Evolutionary conservation across 2,329 filamentous ascomycete species (phyloP), one percentile per base, ranked within the genome.

Genomic region (Aureobasidium sp.): DNA sequence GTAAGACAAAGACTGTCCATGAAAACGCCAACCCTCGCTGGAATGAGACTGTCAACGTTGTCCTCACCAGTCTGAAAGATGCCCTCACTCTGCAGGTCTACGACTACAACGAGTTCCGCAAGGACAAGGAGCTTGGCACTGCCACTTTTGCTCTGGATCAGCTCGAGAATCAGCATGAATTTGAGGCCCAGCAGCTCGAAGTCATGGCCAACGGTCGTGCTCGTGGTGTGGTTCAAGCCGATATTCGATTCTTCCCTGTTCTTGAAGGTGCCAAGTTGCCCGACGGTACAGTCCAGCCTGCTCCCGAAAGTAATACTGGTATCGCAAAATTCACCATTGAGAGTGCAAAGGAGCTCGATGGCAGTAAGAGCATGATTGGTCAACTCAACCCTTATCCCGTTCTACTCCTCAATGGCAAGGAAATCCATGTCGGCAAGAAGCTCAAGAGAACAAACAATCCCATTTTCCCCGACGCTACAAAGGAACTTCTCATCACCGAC

Each of bases 361-460:
- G 85, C 47, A 86, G 81, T 59, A 96, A 93, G 83, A 95, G 90
- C 70, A 73, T 98, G 65, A 84, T 97, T 56, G 93, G 93, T 25
- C 79, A 85, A 58, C 83, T 98, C 41, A 97, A 90, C 69, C 93
- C 93, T 1, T 98, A 97, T 61, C 90, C 88, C 8, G 78, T 84
- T 27, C 78, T 98, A 47, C 78, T 96, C 39, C 80, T 98, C 61
- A 98, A 98, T 63, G 87, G 89, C 58, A 95, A 93, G 70, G 86
- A 94, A 66, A 79, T 97, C 4, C 90, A 95, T 63, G 79, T 83
- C 54, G 95, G 90, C 50, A 88, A 90, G 71, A 94, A 90, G 70
- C 79, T 96, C 63, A 98, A 97, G 79, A 85, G 91, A 57, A 97
- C 90, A 56, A 98, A 98, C 72, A 93, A 95, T 63, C 93, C 93